Conservation (phyloP, 192 early-diverging fungal species). For the Podila minutissima region DNA sequence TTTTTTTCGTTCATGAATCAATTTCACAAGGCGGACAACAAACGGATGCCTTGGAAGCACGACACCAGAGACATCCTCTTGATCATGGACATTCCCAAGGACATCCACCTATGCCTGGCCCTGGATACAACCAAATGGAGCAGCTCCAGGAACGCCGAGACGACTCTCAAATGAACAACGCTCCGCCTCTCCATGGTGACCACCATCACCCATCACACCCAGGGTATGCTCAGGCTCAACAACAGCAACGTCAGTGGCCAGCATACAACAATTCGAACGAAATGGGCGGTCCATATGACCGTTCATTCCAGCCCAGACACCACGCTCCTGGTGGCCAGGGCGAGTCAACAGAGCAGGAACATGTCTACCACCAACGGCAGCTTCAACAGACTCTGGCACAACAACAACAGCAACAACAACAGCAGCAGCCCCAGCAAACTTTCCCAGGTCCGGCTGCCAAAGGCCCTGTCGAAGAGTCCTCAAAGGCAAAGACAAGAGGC, state of each 20-base stretch:
- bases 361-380: neutral
- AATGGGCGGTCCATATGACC: too few relatives aligned
- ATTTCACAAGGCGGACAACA: too few relatives aligned
- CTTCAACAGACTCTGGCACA: slow-evolving; percentile 2
- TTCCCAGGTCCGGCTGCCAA: neutral
- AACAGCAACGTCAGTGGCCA: slow-evolving; percentile 1
- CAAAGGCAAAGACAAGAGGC: neutral
- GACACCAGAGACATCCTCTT: too few relatives aligned
- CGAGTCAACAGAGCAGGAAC: neutral
- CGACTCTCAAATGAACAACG: neutral
- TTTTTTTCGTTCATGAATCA: too few relatives aligned
- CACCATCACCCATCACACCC: neutral
- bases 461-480: neutral
- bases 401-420: slow-evolving; percentile 1
- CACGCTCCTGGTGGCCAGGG: neutral
- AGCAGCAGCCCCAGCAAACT: neutral
- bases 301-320: neutral
- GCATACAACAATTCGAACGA: neutral
- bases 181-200: neutral
- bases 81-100: too few relatives aligned
- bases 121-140: too few relatives aligned
- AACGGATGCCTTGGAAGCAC: too few relatives aligned
- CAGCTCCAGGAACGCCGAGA: neutral
- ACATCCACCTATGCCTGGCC: too few relatives aligned
- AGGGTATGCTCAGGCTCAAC: neutral